These are phyloP conservation scores for Gynochthodes officinalis DNA, from an alignment of 257 asterid genomes.

Conservation along the genomic window DNA sequence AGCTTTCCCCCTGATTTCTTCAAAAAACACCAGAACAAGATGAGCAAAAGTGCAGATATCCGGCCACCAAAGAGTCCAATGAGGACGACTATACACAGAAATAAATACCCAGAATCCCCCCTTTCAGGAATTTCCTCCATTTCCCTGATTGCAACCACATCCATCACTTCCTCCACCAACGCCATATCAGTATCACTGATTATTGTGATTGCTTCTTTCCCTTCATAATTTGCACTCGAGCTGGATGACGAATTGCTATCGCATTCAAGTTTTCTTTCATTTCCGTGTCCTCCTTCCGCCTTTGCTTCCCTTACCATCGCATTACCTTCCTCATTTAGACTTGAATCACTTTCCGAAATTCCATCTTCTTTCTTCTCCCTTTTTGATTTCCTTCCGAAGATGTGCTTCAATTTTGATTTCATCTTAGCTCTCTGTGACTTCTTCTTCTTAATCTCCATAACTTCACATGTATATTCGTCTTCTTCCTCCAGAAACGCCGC, in stretches of 20 bases:
- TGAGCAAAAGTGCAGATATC: conserved; percentile 40
- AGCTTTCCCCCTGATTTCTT: conserved; percentile 37
- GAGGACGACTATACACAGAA: conserved; percentile 48
- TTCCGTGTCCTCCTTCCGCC: neutral
- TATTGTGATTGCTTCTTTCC: neutral
- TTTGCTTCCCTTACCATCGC: too few relatives aligned
- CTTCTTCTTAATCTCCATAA: conserved; percentile 28
- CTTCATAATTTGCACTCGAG: neutral
- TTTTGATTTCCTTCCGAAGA: conserved; percentile 43
- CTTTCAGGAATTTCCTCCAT: conserved; percentile 8
- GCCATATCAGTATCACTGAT: neutral
- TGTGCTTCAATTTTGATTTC: conserved; percentile 50
- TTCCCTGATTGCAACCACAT: conserved; percentile 5
- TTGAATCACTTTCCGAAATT: conserved; percentile 9
- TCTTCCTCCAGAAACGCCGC: conserved; percentile 27
- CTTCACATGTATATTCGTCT: conserved; percentile 14
- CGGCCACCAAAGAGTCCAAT: conserved; percentile 65
- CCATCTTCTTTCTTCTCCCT: conserved; percentile 25
- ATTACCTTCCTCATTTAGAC: conserved; percentile 6
- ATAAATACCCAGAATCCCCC: conserved; percentile 23
- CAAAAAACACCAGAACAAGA: conserved; percentile 51
- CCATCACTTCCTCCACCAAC: conserved; percentile 19
- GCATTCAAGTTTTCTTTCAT: neutral
- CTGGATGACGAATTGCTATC: neutral
- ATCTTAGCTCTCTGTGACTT: conserved; percentile 46